phyloP scores from a whole-genome alignment of 768 basidiomycete species.

The Suillus alpinus region DNA sequence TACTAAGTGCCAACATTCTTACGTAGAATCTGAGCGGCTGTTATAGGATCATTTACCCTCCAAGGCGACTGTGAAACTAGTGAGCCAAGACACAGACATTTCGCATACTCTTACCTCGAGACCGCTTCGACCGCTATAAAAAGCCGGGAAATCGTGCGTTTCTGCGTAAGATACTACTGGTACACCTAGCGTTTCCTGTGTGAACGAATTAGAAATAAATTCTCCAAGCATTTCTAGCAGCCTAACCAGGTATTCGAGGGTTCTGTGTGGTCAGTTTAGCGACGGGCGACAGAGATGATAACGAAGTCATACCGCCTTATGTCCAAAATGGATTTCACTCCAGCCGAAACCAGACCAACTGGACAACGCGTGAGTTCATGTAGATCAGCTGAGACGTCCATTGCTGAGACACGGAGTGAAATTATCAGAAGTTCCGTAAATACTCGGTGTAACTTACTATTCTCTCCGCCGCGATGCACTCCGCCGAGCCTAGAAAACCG shows the following conservation, averaged over 20 bases:
- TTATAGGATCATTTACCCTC: constrained; percentile 56
- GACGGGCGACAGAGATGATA: not conserved
- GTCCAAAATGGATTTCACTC: constrained; percentile 93
- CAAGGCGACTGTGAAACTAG: constrained; percentile 65
- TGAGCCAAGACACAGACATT: not conserved
- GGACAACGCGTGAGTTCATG: constrained; percentile 86
- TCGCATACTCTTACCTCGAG: constrained; percentile 50
- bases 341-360: constrained; percentile 89
- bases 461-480: constrained; percentile 76
- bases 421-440: constrained; percentile 3
- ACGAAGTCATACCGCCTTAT: constrained; percentile 60
- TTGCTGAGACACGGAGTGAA: constrained; percentile 47
- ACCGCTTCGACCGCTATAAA: constrained; percentile 84
- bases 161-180: constrained; percentile 80
- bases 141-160: constrained; percentile 88
- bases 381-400: constrained; percentile 95
- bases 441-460: constrained; percentile 38
- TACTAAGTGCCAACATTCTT: constrained; percentile 21
- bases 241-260: constrained; percentile 74
- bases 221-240: not conserved
- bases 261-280: constrained; percentile 40
- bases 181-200: constrained; percentile 91
- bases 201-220: not conserved
- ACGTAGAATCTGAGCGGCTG: constrained; percentile 79
- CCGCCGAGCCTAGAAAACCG: constrained; percentile 62